Conservation (phyloP, 2,329 filamentous ascomycete species). For the Mariannaea sp. region DNA sequence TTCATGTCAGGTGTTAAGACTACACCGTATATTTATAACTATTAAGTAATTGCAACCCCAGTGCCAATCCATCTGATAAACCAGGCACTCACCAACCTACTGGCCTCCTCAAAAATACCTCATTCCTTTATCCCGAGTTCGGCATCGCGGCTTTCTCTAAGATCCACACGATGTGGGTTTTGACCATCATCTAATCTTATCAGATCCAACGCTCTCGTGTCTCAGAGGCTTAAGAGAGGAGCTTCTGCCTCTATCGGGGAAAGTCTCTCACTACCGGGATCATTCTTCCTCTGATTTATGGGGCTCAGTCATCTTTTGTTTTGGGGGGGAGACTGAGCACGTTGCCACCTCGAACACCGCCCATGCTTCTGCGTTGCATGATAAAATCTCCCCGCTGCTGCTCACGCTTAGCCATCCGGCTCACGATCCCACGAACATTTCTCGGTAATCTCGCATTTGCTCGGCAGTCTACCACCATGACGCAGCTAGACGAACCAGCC, state of each 20-base stretch:
- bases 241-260: neutral
- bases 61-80: neutral
- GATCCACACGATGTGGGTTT: constrained; percentile 6
- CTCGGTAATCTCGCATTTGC: neutral
- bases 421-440: neutral
- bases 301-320: too few relatives aligned
- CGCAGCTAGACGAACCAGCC: constrained; percentile 11
- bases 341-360: neutral
- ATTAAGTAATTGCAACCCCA: too few relatives aligned
- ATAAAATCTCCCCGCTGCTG: neutral
- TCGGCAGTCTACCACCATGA: constrained; percentile 9
- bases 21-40: too few relatives aligned
- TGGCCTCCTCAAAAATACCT: constrained; percentile 4
- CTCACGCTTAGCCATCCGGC: neutral
- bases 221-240: neutral
- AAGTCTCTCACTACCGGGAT: neutral
- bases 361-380: neutral
- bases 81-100: too few relatives aligned
- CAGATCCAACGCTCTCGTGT: constrained; percentile 3
- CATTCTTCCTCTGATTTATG: neutral
- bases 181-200: constrained; percentile 16
- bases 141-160: neutral
- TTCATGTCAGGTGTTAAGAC: too few relatives aligned
- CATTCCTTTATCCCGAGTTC: neutral
- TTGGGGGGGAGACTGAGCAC: neutral